Conservation (phyloP, 139 green algal species). For the Tetradesmus obliquus region DNA sequence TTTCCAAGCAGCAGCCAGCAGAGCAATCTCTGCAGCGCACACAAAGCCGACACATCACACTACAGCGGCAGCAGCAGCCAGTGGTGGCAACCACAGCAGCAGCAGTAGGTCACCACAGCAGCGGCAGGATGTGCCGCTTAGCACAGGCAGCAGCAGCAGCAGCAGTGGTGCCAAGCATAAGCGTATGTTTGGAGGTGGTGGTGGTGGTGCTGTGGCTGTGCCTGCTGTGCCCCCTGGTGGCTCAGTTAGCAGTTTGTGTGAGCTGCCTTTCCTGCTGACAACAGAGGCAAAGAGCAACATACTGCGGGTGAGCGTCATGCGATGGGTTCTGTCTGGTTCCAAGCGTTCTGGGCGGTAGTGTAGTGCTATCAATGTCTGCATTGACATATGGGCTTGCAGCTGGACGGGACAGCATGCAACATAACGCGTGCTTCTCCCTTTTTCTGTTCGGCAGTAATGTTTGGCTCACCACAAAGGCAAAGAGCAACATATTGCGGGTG, state of each 20-base stretch:
- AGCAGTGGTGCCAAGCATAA: neutral
- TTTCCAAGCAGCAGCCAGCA: neutral
- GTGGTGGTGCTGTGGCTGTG: neutral
- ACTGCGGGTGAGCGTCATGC: constrained; percentile 55
- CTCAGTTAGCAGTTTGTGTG: neutral
- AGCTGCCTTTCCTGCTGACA: constrained; percentile 71
- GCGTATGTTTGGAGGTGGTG: neutral
- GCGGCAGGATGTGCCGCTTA: neutral
- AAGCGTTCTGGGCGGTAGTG: no score
- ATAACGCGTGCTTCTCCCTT: no score
- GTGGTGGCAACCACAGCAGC: neutral
- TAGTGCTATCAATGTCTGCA: no score
- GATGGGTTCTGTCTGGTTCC: neutral
- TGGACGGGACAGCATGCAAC: no score
- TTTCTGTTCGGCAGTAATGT: no score
- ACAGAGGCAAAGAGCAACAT: constrained; percentile 78
- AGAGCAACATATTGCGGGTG: constrained; percentile 75
- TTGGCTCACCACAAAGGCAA: constrained; percentile 70
- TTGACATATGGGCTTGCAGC: no score
- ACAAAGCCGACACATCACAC: neutral
- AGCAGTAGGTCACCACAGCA: neutral
- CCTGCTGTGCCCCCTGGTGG: neutral
- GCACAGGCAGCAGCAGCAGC: constrained; percentile 20
- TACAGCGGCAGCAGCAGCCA: neutral
- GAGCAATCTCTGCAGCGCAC: constrained; percentile 22